Conservation (phyloP, 2,329 filamentous ascomycete genomes). For the Alternaria postmessia region DNA sequence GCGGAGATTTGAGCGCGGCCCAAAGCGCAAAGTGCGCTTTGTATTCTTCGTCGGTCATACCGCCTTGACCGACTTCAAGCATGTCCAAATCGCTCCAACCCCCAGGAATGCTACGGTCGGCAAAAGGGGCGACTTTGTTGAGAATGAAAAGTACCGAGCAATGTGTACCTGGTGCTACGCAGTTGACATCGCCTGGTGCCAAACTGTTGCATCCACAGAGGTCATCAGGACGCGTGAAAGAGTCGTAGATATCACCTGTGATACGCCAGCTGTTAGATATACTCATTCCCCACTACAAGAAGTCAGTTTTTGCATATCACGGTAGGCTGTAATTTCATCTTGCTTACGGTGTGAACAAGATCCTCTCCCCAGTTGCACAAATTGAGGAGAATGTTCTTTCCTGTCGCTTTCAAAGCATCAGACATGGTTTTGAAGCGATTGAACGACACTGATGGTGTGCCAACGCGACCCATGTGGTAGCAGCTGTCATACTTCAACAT, state of each 20-base stretch:
- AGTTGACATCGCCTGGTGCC: constrained; percentile 34
- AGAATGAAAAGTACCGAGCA: constrained; percentile 41
- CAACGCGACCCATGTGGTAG: constrained; percentile 41
- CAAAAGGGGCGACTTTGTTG: constrained; percentile 40
- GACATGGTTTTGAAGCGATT: constrained; percentile 40
- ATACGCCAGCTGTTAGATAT: constrained; percentile 49
- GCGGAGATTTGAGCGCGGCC: constrained; percentile 53
- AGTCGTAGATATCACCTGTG: constrained; percentile 42
- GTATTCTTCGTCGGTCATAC: constrained; percentile 44
- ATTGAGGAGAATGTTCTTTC: constrained; percentile 36
- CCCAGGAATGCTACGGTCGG: constrained; percentile 37
- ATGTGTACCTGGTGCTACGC: constrained; percentile 37
- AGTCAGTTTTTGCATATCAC: constrained; percentile 4
- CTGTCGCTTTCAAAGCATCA: constrained; percentile 33
- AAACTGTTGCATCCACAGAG: constrained; percentile 38
- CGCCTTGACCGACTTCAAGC: constrained; percentile 42
- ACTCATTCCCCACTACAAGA: constrained; percentile 41
- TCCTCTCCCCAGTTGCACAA: constrained; percentile 50
- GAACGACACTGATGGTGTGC: constrained; percentile 36
- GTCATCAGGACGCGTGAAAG: constrained; percentile 39
- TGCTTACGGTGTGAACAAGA: constrained; percentile 36
- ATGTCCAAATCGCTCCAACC: constrained; percentile 45
- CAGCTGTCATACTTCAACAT: constrained; percentile 51
- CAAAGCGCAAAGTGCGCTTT: constrained; percentile 53
- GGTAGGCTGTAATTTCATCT: neutral